phyloP scores from a whole-genome alignment of 108 stramenopile species.

The Mayamaea pseudoterrestris region DNA sequence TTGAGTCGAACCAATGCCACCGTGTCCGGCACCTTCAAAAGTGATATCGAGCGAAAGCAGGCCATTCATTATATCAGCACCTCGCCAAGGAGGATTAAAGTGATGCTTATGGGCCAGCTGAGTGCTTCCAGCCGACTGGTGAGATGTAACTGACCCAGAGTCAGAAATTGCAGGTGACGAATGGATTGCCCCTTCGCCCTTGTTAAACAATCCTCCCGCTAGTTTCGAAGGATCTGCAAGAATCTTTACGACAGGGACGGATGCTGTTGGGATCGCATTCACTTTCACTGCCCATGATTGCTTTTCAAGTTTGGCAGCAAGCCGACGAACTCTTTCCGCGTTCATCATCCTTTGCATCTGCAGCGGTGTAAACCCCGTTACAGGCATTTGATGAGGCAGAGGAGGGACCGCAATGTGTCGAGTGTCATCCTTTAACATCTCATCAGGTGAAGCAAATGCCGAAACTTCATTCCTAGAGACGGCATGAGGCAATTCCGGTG shows the following conservation, averaged over 20 bases:
- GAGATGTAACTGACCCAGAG: not conserved
- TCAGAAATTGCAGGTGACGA: constrained; percentile 6
- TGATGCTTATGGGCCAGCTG: constrained; percentile 17
- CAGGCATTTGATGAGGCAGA: not conserved
- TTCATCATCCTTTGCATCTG: constrained; percentile 34
- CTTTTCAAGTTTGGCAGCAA: constrained; percentile 65
- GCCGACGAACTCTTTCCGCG: constrained; percentile 57
- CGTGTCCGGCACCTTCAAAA: constrained; percentile 88
- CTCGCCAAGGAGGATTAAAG: constrained; percentile 54
- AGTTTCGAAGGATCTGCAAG: constrained; percentile 74
- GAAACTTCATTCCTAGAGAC: not conserved
- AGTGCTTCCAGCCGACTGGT: not conserved
- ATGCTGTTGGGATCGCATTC: constrained; percentile 80
- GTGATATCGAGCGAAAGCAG: constrained; percentile 86
- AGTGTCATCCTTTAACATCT: not conserved
- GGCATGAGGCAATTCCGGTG: not conserved
- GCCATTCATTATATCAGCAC: constrained; percentile 79
- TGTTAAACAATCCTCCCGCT: constrained; percentile 25
- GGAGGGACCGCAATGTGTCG: not conserved
- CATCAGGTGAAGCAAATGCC: not conserved
- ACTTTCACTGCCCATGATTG: constrained; percentile 86
- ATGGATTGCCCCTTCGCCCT: constrained; percentile 14
- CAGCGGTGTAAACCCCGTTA: not conserved
- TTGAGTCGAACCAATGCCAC: constrained; percentile 81
- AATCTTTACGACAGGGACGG: constrained; percentile 81